Evolutionary conservation across 495 filamentous ascomycete genomes (phyloP), one percentile per base, ranked within the genome.

Genomic region (Xylaria castorea): DNA sequence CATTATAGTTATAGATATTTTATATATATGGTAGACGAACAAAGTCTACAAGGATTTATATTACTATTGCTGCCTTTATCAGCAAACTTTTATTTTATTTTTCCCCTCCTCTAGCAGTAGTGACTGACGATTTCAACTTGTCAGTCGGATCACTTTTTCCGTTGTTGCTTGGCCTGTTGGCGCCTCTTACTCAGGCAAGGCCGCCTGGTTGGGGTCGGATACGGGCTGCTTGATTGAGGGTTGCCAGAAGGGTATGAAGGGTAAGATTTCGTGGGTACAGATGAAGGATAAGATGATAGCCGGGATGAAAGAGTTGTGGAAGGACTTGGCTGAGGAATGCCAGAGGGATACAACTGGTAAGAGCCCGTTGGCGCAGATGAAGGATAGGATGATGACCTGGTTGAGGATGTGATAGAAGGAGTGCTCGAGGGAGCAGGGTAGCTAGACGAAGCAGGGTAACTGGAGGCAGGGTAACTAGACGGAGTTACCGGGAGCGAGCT

Each of bases 181-280:
- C 62, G 62, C 20, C 62, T 65, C 62, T 48, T 46, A 14, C 62
- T 65, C 12, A 65, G 14, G 40, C 62, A 65, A 22, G 62, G 62
- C 62, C 62, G 40, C 40, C 40, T 44, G 22, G 62, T 65, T 12
- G 62, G 62, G 14, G 34, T 42, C n/a, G 60, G 60, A 34, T 61
- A n/a, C 27, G 58, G 22, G 8, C 5, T 22, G 9, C 22, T 22
- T 22, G 60, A 22, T 38, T 27, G 22, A 12, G 61, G 36, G 7
- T 40, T 36, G 18, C 38, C 9, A 11, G 38, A 27, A 20, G 38
- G 34, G 61, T 63, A 44, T 2, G 61, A 44, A 3, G 61, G 22
- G 40, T 46, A 44, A 0, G 61, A 62, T 3, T 22, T 8, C 20
- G 34, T 3, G n/a, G 34, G 1, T 7, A 22, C 18, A 9, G 58